Percentiles rank a stretch among this genome's conserved stretches.
Evolutionary conservation across 306 rosid genomes (phyloP).

Genomic region (Spatholobus suberectus): DNA sequence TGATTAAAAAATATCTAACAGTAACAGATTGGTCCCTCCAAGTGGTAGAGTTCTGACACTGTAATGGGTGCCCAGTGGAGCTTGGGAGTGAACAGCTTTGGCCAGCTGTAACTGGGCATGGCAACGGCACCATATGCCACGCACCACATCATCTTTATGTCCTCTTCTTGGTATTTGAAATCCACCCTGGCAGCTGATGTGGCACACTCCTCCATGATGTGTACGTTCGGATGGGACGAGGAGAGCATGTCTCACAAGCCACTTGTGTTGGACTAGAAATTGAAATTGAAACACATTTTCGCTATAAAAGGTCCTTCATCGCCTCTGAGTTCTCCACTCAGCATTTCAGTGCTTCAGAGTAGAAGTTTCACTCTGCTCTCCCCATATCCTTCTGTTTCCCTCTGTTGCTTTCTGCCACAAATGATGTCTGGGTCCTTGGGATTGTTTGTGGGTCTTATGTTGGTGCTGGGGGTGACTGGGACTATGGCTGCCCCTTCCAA

Average conservation of each 20-base stretch:
- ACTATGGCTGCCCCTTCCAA: slow-evolving; percentile 55
- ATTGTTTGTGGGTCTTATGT: slow-evolving; percentile 49
- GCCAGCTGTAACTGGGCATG: slow-evolving; percentile 50
- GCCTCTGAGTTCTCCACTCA: background rate
- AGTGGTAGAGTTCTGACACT: background rate
- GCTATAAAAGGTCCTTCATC: slow-evolving; percentile 57
- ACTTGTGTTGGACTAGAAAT: background rate
- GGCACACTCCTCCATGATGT: slow-evolving; percentile 53
- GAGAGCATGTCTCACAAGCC: slow-evolving; percentile 57
- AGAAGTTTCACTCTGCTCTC: slow-evolving; percentile 40
- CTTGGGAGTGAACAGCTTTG: slow-evolving; percentile 28
- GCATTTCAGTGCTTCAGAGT: slow-evolving; percentile 7
- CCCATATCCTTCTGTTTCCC: background rate
- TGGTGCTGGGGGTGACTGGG: slow-evolving; percentile 44
- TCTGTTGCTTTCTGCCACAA: background rate
- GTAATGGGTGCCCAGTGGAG: background rate
- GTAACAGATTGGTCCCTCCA: background rate
- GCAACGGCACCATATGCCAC: slow-evolving; percentile 51
- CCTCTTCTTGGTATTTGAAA: slow-evolving; percentile 42
- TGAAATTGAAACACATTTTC: background rate
- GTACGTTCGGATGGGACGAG: slow-evolving; percentile 28
- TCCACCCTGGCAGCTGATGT: slow-evolving; percentile 58
- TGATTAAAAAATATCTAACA: background rate
- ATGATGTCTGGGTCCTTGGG: slow-evolving; percentile 36
- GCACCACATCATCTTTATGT: slow-evolving; percentile 24